Conservation (phyloP, 148 eudicot genomes). For the Diospyros lotus region DNA sequence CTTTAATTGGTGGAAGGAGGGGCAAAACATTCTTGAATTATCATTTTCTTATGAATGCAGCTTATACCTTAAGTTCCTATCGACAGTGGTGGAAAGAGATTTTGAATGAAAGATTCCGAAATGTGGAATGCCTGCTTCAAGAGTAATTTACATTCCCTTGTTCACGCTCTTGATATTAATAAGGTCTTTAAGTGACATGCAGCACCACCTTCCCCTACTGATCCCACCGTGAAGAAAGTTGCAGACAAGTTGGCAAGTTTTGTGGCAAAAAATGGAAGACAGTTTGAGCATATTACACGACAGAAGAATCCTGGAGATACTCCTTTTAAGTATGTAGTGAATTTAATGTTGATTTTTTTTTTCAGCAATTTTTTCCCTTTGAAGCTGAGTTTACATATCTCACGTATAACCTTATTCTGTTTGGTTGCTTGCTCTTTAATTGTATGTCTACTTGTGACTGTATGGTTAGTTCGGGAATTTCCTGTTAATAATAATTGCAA, state of each 20-base stretch:
- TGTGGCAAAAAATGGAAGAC: slow-evolving; percentile 96
- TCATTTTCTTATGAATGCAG: slow-evolving; percentile 76
- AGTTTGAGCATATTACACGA: slow-evolving; percentile 82
- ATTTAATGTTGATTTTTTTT: neutral
- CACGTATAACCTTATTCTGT: too few species aligned
- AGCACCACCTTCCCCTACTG: slow-evolving; percentile 93
- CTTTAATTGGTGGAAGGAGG: slow-evolving; percentile 24
- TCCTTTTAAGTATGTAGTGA: slow-evolving; percentile 76
- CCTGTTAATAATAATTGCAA: too few species aligned
- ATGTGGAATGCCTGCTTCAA: slow-evolving; percentile 80
- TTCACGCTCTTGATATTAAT: slow-evolving; percentile 95
- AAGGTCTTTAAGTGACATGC: slow-evolving; percentile 99
- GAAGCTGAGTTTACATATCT: neutral
- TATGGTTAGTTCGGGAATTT: too few species aligned
- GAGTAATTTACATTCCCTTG: slow-evolving; percentile 82
- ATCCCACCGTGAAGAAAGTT: slow-evolving; percentile 88
- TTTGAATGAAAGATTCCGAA: slow-evolving; percentile 80
- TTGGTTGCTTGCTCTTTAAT: too few species aligned
- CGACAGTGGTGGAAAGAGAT: slow-evolving; percentile 71
- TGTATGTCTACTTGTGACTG: too few species aligned
- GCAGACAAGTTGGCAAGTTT: slow-evolving; percentile 97
- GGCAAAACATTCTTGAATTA: slow-evolving; percentile 55
- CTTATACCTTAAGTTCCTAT: slow-evolving; percentile 54
- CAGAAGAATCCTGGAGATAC: slow-evolving; percentile 97
- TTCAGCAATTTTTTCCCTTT: neutral